Percentiles rank a stretch among this genome's conserved stretches.
These are phyloP conservation scores for Wickerhamomyces chambardii DNA, from an alignment of 805 yeast species.

Conservation along the genomic window DNA sequence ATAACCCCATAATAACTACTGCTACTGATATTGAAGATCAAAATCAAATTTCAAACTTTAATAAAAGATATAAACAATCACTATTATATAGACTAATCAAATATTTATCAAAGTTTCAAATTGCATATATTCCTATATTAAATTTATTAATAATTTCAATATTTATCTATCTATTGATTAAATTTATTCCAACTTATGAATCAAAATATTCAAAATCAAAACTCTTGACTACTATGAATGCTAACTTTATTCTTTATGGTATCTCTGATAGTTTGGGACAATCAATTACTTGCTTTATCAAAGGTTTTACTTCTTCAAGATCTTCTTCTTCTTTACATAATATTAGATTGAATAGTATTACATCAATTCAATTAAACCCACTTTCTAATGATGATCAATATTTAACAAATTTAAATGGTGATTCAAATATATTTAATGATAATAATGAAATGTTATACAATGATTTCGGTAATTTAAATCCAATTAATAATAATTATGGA, in stretches of 20 bases:
- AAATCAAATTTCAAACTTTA: slow-evolving; percentile 4
- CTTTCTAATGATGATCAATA: too few species aligned
- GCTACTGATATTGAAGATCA: slow-evolving; percentile 1
- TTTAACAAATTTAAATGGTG: too few species aligned
- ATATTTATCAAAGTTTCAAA: slow-evolving; percentile 18
- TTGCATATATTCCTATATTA: slow-evolving; percentile 43
- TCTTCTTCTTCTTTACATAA: too few species aligned
- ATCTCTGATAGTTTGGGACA: slow-evolving; percentile 92
- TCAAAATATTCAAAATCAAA: slow-evolving; percentile 55
- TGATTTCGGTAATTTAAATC: slow-evolving; percentile 23
- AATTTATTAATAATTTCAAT: slow-evolving; percentile 43
- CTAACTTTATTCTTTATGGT: slow-evolving; percentile 77
- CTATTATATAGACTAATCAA: slow-evolving; percentile 9
- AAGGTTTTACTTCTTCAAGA: not conserved
- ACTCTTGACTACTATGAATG: slow-evolving; percentile 67
- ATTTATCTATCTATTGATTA: slow-evolving; percentile 39
- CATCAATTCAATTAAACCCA: slow-evolving; percentile 13
- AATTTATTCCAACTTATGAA: slow-evolving; percentile 49
- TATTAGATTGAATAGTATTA: not conserved
- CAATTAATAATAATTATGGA: slow-evolving; percentile 23
- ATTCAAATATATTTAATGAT: too few species aligned
- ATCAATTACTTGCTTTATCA: slow-evolving; percentile 30
- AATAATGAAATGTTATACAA: slow-evolving; percentile 12
- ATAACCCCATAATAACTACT: too few species aligned
- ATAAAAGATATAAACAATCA: slow-evolving; percentile 9